phyloP scores from a whole-genome alignment of 2,329 filamentous ascomycete genomes.

The Hymenoscyphus infarciens region DNA sequence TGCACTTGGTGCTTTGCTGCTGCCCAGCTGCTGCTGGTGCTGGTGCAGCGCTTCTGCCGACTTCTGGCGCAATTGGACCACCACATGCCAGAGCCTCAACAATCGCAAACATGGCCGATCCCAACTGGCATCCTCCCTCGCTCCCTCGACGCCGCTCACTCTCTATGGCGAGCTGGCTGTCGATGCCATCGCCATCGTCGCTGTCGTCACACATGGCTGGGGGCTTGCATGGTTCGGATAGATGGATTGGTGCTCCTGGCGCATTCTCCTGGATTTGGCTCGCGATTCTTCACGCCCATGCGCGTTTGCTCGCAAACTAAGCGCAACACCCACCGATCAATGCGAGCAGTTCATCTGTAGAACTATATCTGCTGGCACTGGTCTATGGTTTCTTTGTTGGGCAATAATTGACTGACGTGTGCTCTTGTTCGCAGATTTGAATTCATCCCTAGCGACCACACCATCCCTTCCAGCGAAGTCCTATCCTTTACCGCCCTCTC shows the following conservation, averaged over 20 bases:
- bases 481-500: conserved; percentile 29
- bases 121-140: conserved; percentile 14
- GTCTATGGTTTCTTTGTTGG: not conserved
- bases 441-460: conserved; percentile 31
- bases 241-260: conserved; percentile 27
- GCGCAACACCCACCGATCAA: conserved; percentile 23
- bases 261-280: conserved; percentile 26
- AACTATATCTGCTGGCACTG: conserved; percentile 14
- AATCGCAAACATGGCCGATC: conserved; percentile 23
- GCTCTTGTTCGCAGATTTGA: conserved; percentile 30
- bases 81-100: conserved; percentile 29
- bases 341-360: conserved; percentile 10
- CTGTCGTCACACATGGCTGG: conserved; percentile 22
- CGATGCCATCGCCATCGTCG: conserved; percentile 13
- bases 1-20: conserved; percentile 2
- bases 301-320: conserved; percentile 29
- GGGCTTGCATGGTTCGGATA: conserved; percentile 20
- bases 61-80: conserved; percentile 30
- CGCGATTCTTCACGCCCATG: conserved; percentile 22
- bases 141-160: conserved; percentile 1
- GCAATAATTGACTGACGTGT: conserved; percentile 28
- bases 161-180: not conserved
- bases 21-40: not conserved
- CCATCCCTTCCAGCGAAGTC: conserved; percentile 31
- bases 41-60: conserved; percentile 12